Evolutionary conservation across 345 rosid species (phyloP).

Genomic region (Diplotaxis tenuifolia): DNA sequence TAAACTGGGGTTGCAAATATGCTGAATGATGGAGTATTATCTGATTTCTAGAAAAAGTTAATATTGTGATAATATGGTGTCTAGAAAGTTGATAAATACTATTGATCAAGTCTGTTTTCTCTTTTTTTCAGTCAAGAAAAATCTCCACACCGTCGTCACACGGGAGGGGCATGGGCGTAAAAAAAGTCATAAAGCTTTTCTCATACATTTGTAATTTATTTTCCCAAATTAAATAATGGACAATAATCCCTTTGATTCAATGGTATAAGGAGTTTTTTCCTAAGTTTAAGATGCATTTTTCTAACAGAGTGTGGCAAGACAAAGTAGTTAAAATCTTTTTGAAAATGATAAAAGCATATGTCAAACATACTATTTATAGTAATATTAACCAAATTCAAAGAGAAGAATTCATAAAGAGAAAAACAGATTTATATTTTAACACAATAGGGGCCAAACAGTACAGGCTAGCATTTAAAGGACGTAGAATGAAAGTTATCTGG

Average conservation of each 20-base stretch:
- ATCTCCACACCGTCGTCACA: neutral
- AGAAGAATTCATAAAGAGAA: neutral
- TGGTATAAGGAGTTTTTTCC: neutral
- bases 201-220: neutral
- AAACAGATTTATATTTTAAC: neutral
- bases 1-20: neutral
- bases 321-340: neutral
- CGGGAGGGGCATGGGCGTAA: neutral
- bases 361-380: neutral
- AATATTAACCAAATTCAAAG: neutral
- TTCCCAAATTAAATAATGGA: neutral
- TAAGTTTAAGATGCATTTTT: neutral
- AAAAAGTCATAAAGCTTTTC: neutral
- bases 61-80: slow-evolving; percentile 2
- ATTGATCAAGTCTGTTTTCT: slow-evolving; percentile 9
- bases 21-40: neutral
- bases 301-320: neutral
- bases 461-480: neutral
- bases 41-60: neutral
- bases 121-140: slow-evolving; percentile 7
- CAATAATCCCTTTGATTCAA: neutral
- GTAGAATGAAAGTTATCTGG: neutral
- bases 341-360: neutral
- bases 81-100: slow-evolving; percentile 3
- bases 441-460: neutral